Evolutionary conservation across 129 eudicot genomes (phyloP), one percentile per base, ranked within the genome.

Genomic region (Flaveria robusta): DNA sequence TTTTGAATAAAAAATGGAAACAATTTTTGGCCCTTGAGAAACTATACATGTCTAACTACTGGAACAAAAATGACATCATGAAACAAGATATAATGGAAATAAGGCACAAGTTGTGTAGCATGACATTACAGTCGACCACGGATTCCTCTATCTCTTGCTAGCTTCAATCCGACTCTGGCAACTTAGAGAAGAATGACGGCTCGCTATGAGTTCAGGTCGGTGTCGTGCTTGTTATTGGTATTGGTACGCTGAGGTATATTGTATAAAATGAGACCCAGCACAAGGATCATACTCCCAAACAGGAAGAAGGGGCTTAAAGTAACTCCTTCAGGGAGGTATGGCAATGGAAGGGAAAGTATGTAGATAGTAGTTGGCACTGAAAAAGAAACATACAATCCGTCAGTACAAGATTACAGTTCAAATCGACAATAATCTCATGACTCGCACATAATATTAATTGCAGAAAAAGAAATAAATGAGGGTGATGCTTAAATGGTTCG

Each of bases 341-440:
- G 98, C 77, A 93, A 68, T 66, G 98, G 98, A 51, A 85, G 89
- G 14, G 98, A 87, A 6, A 93, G 89, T 52, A 93, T 75, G 51
- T 85, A 90, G 19, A 93, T 90, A 23, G 98, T 81, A 2, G 90
- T 82, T 23, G 96, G 98, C 77, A 93, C 98, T 93, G 86, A 86
- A 85, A 79, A 46, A 49, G 58, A 41, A 41, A 60, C 69, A 71
- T 6, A 52, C 51, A 68, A 29, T 13, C 19, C n/a, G 19, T 76
- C 19, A 50, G 58, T 39, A 54, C n/a, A 63, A 45, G 24, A 23
- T 24, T 24, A 60, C 23, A 63, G 16, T 56, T 63, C 68, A 26
- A 39, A 64, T 14, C n/a, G 13, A 6, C 22, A 18, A 26, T 31
- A 31, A 31, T 31, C 37, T 31, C 37, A 31, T 31, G 37, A 31